phyloP scores from a whole-genome alignment of 192 early-diverging fungal genomes.

The Coemansia reversa region DNA sequence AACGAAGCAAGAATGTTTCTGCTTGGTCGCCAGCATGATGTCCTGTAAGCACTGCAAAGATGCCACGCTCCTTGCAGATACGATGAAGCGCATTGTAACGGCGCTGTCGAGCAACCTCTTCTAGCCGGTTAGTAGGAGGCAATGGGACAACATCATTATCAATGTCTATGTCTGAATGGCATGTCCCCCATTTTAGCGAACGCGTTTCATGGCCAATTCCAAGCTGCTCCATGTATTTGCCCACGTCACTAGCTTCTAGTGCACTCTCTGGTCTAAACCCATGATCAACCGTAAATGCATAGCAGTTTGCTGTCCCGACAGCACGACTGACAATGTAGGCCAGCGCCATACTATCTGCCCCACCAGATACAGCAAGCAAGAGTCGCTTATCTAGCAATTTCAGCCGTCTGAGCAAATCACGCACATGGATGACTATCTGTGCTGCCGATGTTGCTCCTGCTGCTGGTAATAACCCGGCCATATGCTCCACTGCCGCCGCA shows the following conservation, averaged over 20 bases:
- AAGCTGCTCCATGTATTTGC: constrained; percentile 22
- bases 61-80: constrained; percentile 9
- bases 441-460: background rate
- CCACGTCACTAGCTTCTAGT: constrained; percentile 34
- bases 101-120: constrained; percentile 38
- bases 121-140: constrained; percentile 30
- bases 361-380: constrained; percentile 54
- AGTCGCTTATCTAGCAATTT: constrained; percentile 22
- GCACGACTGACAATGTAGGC: constrained; percentile 39
- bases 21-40: constrained; percentile 54
- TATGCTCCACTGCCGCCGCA: background rate
- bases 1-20: constrained; percentile 49
- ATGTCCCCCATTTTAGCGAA: constrained; percentile 18
- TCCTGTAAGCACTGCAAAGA: constrained; percentile 38
- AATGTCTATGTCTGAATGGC: background rate
- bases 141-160: background rate
- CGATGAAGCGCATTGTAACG: constrained; percentile 30
- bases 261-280: constrained; percentile 44
- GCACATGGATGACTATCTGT: constrained; percentile 20
- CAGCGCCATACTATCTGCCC: constrained; percentile 55
- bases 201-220: constrained; percentile 37
- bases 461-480: too few species aligned
- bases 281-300: constrained; percentile 49
- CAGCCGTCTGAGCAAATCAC: constrained; percentile 18
- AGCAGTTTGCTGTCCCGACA: constrained; percentile 23